A percentile compares a stretch with the other conserved stretches of the same genome.
These are phyloP conservation scores for Trypanosoma brucei DNA, from an alignment of 208 protist species.

Conservation along the genomic window DNA sequence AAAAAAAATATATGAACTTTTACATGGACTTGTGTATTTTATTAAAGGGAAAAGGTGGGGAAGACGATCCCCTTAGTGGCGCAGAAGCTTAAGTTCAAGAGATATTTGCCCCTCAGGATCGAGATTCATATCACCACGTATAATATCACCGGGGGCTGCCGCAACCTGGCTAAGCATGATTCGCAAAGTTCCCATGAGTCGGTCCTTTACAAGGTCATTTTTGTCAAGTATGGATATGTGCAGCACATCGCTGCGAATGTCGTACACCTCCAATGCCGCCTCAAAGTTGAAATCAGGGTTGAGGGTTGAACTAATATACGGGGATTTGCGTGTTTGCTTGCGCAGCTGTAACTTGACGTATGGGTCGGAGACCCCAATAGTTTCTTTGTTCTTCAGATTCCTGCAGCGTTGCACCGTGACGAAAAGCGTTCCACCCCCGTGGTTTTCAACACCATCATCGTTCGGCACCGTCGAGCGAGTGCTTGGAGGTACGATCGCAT, in stretches of 20 bases:
- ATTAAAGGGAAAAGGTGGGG: not conserved
- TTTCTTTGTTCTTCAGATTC: constrained; percentile 53
- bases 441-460: not conserved
- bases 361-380: constrained; percentile 56
- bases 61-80: constrained; percentile 19
- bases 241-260: constrained; percentile 36
- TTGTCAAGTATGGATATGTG: constrained; percentile 59
- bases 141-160: constrained; percentile 13
- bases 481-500: constrained; percentile 20
- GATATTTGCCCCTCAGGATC: constrained; percentile 50
- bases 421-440: constrained; percentile 46
- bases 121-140: constrained; percentile 42
- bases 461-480: constrained; percentile 21
- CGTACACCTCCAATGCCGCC: constrained; percentile 43
- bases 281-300: constrained; percentile 68
- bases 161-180: constrained; percentile 34
- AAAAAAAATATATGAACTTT: too few relatives aligned
- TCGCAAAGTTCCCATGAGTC: constrained; percentile 49
- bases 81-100: constrained; percentile 33
- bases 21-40: too few relatives aligned
- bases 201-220: constrained; percentile 51
- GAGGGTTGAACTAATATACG: constrained; percentile 41
- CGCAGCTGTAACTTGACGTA: constrained; percentile 61
- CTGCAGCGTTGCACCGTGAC: constrained; percentile 44
- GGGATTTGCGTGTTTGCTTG: constrained; percentile 30